Evolutionary conservation across 2,329 filamentous ascomycete genomes (phyloP).

Genomic region (Cladosporium sp.): DNA sequence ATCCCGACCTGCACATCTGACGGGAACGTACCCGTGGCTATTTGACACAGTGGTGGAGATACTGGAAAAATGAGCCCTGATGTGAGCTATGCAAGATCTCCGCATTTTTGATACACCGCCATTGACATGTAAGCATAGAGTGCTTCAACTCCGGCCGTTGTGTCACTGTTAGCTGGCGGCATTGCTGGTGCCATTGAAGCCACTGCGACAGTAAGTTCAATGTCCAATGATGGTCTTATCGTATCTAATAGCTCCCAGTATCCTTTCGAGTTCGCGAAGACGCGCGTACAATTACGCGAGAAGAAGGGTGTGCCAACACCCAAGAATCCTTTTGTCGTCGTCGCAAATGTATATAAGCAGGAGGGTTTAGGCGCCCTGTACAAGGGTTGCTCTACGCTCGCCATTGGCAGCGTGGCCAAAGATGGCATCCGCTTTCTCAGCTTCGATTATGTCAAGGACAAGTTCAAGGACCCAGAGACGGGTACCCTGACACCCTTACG

Average conservation of each 20-base stretch:
- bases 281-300: slow-evolving; percentile 54
- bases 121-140: slow-evolving; percentile 13
- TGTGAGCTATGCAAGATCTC: background rate
- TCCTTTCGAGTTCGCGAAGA: slow-evolving; percentile 66
- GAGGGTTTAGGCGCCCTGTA: slow-evolving; percentile 59
- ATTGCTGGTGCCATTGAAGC: slow-evolving; percentile 34
- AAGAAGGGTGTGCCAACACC: slow-evolving; percentile 43
- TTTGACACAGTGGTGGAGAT: background rate
- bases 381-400: slow-evolving; percentile 58
- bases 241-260: slow-evolving; percentile 35
- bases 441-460: slow-evolving; percentile 61
- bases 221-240: background rate
- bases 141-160: slow-evolving; percentile 28
- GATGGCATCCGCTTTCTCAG: slow-evolving; percentile 63
- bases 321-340: slow-evolving; percentile 56
- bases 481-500: slow-evolving; percentile 53
- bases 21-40: background rate
- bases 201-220: slow-evolving; percentile 25
- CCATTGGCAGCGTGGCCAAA: slow-evolving; percentile 59
- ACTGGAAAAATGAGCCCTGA: slow-evolving; percentile 2
- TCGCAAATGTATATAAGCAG: slow-evolving; percentile 50
- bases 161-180: slow-evolving; percentile 33
- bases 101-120: background rate
- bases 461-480: slow-evolving; percentile 52
- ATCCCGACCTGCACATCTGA: background rate